Evolutionary conservation across 1,139 yeast genomes (phyloP), one percentile per base, ranked within the genome.

Genomic region (Saccharomycopsis crataegensis): DNA sequence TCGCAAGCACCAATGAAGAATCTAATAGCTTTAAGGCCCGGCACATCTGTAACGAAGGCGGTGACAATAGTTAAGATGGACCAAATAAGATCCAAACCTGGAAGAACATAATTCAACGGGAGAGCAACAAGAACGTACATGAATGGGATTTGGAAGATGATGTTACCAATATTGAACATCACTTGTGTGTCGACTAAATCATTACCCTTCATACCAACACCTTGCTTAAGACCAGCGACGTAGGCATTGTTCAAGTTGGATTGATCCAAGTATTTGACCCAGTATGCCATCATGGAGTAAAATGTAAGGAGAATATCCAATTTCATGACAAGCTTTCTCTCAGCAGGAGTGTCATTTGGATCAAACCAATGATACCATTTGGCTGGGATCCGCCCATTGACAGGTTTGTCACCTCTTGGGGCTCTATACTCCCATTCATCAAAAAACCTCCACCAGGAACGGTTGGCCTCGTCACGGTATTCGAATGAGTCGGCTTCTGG

Each of bases 191-290:
- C 68, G 53, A 77, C 82, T 63, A 79, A 73, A 59, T 81, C 85
- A 60, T 80, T 79, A 12, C 85, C 86, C 55, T 71, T 64, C 78
- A 83, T 75, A 34, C 71, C 71, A 44, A 82, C 67, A 49, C 71
- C 77, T 58, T 76, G 76, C 58, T 77, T 70, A 74, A 84, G 72
- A 9, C 85, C 83, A 14, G 83, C 77, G 46, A 83, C 81, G 63
- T 84, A 84, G n/a, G 89, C 89, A 64, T 80, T 82, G 55, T 79
- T 78, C 53, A 80, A 70, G 62, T 68, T 69, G 48, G 81, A 73
- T 56, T 77, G 78, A 64, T 85, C 90, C 51, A 85, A 70, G 54
- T 82, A 82, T 63, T 84, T 83, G 50, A 81, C 83, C 86, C 87
- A 85, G 65, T 82, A 83, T 22, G 83, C 80, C 68, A 81, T 69